Evolutionary conservation across 129 eudicot genomes (phyloP), one percentile per base, ranked within the genome.

Genomic region (Artemisia annua): DNA sequence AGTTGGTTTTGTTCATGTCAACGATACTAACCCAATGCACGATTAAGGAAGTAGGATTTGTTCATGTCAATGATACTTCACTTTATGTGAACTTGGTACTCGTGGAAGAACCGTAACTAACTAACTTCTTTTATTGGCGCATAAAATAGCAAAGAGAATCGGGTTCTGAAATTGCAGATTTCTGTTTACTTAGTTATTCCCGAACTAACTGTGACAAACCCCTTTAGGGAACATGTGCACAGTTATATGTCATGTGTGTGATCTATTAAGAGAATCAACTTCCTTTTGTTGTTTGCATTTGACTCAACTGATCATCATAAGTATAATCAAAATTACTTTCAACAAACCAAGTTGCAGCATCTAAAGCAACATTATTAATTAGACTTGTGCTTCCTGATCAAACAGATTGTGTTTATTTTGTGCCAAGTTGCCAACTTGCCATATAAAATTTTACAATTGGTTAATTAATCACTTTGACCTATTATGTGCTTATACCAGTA

Each of bases 41-140:
- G 20, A 71, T 22, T 35, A 26, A 61, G 62, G 17, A 44, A 43
- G 11, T 51, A 63, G 22, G 53, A 17, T 30, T 50, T 20, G 61
- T 69, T 67, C 68, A 76, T 66, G 68, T 66, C 39, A 16, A 43
- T 11, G 20, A 57, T 65, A 56, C 30, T 20, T 43, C 49, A 39
- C 35, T 62, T 28, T 8, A 50, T 73, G 44, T 48, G 28, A 22
- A 39, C 46, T 39, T 39, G 46, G 46, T 39, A 39, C 46, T 7
- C 1, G 46, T 39, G 46, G 43, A 39, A 39, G 46, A 39, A 39
- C 46, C 17, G 10, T 49, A 30, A 10, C 24, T 13, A 12, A 20
- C 3, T 48, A 22, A 1, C 35, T n/a, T 48, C 24, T 51, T 72
- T 46, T 30, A 19, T 50, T 44, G 48, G 19, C 50, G 16, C 46